Conservation (phyloP, 2,329 filamentous ascomycete species). For the Didymella keratinophila region DNA sequence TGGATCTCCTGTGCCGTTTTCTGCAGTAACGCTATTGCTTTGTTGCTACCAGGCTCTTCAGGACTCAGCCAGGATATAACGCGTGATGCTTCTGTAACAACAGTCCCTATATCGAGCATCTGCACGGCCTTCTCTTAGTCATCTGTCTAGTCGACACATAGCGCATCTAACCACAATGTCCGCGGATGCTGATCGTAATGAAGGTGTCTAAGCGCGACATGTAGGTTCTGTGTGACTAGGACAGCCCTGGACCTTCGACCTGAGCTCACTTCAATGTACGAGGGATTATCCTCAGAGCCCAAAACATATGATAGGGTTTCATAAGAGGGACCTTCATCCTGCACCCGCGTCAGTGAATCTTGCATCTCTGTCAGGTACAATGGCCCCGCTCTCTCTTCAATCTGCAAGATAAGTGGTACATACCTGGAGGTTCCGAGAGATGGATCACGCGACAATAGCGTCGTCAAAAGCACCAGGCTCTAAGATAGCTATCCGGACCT, state of each 20-base stretch:
- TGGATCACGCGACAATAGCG: background rate
- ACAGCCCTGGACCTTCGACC: background rate
- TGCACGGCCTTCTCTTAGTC: background rate
- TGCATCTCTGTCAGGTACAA: background rate
- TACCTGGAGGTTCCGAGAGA: background rate
- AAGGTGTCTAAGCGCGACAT: background rate
- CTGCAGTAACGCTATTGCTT: background rate
- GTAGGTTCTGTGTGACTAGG: background rate
- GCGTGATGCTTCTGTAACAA: background rate
- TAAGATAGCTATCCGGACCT: background rate
- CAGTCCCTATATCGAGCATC: background rate
- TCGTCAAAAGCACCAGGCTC: background rate
- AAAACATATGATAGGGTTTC: background rate
- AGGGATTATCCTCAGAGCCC: no score
- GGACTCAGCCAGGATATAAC: background rate
- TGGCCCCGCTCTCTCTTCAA: no score
- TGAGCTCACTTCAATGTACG: background rate
- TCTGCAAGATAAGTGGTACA: background rate
- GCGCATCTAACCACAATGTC: background rate
- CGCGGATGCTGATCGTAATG: background rate
- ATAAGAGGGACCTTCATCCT: background rate
- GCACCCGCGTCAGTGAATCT: background rate
- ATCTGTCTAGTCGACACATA: background rate
- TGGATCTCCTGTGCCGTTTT: no score
- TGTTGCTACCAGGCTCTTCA: background rate